phyloP scores from a whole-genome alignment of 106 monocot genomes.

The Dioscorea zingiberensis region DNA sequence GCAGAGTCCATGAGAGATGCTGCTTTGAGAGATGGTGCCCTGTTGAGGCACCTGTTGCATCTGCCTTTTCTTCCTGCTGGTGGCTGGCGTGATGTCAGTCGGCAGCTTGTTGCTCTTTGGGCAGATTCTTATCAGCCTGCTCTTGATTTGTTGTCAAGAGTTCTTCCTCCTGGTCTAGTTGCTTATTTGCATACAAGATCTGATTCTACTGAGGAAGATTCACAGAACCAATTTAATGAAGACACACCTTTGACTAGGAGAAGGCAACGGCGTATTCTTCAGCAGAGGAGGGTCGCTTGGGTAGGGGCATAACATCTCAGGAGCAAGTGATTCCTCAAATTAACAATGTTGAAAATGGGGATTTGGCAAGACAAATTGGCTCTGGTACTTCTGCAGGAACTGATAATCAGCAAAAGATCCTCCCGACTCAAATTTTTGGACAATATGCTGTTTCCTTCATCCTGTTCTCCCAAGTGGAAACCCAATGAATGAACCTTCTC shows the following conservation, averaged over 20 bases:
- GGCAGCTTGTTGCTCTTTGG: slow-evolving; percentile 99
- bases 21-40: slow-evolving; percentile 97
- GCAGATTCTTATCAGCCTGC: slow-evolving; percentile 99
- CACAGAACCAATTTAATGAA: slow-evolving; percentile 45
- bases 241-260: slow-evolving; percentile 55
- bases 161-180: slow-evolving; percentile 99
- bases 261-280: slow-evolving; percentile 76
- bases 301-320: slow-evolving; percentile 23
- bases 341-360: slow-evolving; percentile 31
- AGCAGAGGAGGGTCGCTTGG: slow-evolving; percentile 55
- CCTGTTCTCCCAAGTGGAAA: slow-evolving; percentile 25
- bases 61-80: slow-evolving; percentile 81
- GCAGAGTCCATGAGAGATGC: slow-evolving; percentile 99
- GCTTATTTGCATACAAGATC: slow-evolving; percentile 92
- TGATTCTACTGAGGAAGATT: slow-evolving; percentile 47
- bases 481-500: slow-evolving; percentile 23
- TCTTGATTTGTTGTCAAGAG: slow-evolving; percentile 82
- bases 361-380: slow-evolving; percentile 21
- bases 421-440: slow-evolving; percentile 25
- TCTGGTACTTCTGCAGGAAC: slow-evolving; percentile 11
- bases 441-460: slow-evolving; percentile 26
- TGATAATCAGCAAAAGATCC: slow-evolving; percentile 29
- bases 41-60: slow-evolving; percentile 87
- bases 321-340: slow-evolving; percentile 18
- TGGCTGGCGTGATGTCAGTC: slow-evolving; percentile 89